Conservation (phyloP, 768 basidiomycete species). For the Trametes villosa region DNA sequence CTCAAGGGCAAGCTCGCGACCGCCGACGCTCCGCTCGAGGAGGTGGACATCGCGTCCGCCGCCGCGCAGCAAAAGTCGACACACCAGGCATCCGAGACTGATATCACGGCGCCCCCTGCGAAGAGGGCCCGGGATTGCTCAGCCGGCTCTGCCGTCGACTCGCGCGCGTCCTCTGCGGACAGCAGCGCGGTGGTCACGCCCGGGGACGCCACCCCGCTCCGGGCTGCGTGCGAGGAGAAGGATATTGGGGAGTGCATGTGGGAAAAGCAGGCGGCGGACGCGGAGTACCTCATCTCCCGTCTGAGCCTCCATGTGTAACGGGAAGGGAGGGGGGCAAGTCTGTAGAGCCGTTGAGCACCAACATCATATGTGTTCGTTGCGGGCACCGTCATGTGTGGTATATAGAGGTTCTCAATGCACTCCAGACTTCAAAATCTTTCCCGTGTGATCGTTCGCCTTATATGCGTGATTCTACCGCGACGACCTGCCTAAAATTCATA, state of each 20-base stretch:
- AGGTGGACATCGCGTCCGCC: slow-evolving; percentile 16
- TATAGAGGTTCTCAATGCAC: slow-evolving; percentile 5
- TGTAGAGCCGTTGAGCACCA: background rate
- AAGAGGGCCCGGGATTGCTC: slow-evolving; percentile 15
- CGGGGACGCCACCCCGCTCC: slow-evolving; percentile 1
- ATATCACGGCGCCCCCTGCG: slow-evolving; percentile 1
- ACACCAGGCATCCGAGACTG: slow-evolving; percentile 8
- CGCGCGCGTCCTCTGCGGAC: slow-evolving; percentile 14
- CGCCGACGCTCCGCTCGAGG: slow-evolving; percentile 11
- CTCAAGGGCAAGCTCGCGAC: background rate
- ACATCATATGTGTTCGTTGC: slow-evolving; percentile 18
- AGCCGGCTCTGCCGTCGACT: slow-evolving; percentile 20
- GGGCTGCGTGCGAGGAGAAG: slow-evolving; percentile 12
- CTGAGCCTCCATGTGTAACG: background rate
- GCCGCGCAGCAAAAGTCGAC: slow-evolving; percentile 9
- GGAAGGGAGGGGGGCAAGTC: background rate
- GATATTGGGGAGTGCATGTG: slow-evolving; percentile 15
- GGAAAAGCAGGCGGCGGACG: slow-evolving; percentile 7
- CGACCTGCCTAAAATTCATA: no score
- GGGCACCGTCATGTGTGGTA: slow-evolving; percentile 19
- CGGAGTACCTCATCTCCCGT: slow-evolving; percentile 15
- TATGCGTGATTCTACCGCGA: no score
- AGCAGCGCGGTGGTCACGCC: slow-evolving; percentile 10
- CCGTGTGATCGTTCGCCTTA: background rate
- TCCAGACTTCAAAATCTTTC: background rate